phyloP scores from a whole-genome alignment of 352 stramenopile genomes.

The Pythium periplocum region DNA sequence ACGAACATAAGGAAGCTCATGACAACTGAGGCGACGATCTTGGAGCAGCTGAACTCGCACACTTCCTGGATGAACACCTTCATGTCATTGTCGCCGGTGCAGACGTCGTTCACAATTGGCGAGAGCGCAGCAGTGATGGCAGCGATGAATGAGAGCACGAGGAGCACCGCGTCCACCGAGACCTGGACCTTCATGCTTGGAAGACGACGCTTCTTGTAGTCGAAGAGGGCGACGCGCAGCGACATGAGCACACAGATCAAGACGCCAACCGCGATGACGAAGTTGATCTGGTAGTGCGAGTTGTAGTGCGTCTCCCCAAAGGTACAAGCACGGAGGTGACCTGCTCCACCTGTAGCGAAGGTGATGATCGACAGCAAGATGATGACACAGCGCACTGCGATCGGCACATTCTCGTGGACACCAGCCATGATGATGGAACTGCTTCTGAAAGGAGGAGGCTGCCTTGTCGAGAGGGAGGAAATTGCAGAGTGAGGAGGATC shows the following conservation, averaged over 20 bases:
- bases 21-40: constrained; percentile 44
- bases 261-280: constrained; percentile 37
- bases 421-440: constrained; percentile 17
- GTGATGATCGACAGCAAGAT: constrained; percentile 41
- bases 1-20: constrained; percentile 51
- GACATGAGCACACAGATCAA: constrained; percentile 30
- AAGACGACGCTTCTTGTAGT: constrained; percentile 46
- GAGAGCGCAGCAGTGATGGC: constrained; percentile 48
- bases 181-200: constrained; percentile 32
- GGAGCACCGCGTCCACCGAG: constrained; percentile 41
- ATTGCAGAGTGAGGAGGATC: no score
- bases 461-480: no score
- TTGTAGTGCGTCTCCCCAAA: constrained; percentile 47
- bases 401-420: constrained; percentile 31
- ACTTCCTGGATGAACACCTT: constrained; percentile 47
- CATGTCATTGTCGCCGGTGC: constrained; percentile 42
- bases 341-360: constrained; percentile 24
- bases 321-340: constrained; percentile 46
- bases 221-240: constrained; percentile 40
- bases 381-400: constrained; percentile 32
- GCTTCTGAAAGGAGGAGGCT: no score
- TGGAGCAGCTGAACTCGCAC: constrained; percentile 60
- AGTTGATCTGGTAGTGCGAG: constrained; percentile 51
- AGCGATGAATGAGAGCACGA: constrained; percentile 50
- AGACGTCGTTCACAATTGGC: constrained; percentile 46